Base-by-base conservation (phyloP, 805 yeast species). In the Wickerhamomyces bovis region DNA sequence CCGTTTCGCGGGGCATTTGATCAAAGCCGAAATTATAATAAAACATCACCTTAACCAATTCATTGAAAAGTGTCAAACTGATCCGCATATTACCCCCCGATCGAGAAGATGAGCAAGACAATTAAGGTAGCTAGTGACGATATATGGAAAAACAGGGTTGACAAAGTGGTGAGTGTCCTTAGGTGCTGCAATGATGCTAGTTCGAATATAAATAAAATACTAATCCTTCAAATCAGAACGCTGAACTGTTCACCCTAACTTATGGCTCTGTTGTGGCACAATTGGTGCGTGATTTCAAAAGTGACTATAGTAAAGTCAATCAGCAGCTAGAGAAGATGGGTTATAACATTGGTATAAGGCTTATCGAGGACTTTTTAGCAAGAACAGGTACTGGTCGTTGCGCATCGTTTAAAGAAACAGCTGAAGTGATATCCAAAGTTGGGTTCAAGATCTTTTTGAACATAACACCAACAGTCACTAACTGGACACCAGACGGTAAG, bases 201-300 rank as follows among this genome's bases (percentile, higher is more conserved):
- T 18, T 7, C 3, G n/a, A 20, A 6, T 13, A 19, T 36, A 13
- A 22, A 39, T 18, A 36, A 36, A 16, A 11, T 35, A 44, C 44
- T 21, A 6, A 19, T 18, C 26, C 36, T 18, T 13, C 19, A 21
- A 44, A 15, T 6, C 46, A 81, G 84, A 94, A 90, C 63, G 83
- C 96, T 2, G 99, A 94, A 66, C 73, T 94, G 44, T 88, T 94
- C 67, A 88, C 96, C n/a, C 70, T 94, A 49, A 92, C 97, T 1
- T 94, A 94, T 58, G 99, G 99, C 10, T 83, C 96, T 3, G 80
- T 94, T 42, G 98, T 94, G 42, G 80, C 95, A 13, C 97, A 92
- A 60, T 69, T 94, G 44, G 89, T 96, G 62, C 79, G 83, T 48
- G 98, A 94, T 60, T 83, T 77, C 64, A 76, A 83, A 45, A 75